phyloP scores from a whole-genome alignment of 2,329 filamentous ascomycete genomes.

The Metarhizium robertsii region DNA sequence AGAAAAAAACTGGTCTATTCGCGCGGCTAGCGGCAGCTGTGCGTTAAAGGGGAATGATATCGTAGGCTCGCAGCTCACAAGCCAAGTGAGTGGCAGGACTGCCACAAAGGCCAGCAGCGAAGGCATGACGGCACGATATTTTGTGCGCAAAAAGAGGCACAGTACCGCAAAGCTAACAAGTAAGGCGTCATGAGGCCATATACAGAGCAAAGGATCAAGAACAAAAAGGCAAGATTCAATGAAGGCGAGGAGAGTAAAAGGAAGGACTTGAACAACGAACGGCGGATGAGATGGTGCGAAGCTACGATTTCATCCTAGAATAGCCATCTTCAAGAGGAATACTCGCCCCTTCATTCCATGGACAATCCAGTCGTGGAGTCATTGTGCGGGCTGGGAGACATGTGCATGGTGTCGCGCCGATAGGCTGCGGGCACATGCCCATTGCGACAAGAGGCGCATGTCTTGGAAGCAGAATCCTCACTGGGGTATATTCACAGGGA shows the following conservation, averaged over 20 bases:
- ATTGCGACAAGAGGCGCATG: slow-evolving; percentile 23
- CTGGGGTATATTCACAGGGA: slow-evolving; percentile 7
- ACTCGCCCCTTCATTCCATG: slow-evolving; percentile 29
- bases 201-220: not conserved
- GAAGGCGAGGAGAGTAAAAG: not conserved
- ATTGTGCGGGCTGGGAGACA: slow-evolving; percentile 12
- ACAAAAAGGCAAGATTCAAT: not conserved
- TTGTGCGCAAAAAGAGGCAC: not conserved
- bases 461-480: slow-evolving; percentile 15
- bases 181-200: slow-evolving; percentile 3
- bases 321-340: slow-evolving; percentile 17
- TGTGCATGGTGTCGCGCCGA: not conserved
- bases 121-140: slow-evolving; percentile 15
- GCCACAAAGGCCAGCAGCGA: slow-evolving; percentile 16
- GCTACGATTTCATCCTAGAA: slow-evolving; percentile 2
- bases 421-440: slow-evolving; percentile 5
- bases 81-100: slow-evolving; percentile 18
- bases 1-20: slow-evolving; percentile 55
- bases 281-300: slow-evolving; percentile 5
- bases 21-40: slow-evolving; percentile 72
- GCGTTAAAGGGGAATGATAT: slow-evolving; percentile 69
- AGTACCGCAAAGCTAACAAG: not conserved
- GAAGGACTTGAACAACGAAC: slow-evolving; percentile 1
- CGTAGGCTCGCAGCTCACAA: slow-evolving; percentile 29
- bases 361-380: slow-evolving; percentile 13